Evolutionary conservation across 2,329 filamentous ascomycete species (phyloP).

Genomic region (Fusarium pilosicola): DNA sequence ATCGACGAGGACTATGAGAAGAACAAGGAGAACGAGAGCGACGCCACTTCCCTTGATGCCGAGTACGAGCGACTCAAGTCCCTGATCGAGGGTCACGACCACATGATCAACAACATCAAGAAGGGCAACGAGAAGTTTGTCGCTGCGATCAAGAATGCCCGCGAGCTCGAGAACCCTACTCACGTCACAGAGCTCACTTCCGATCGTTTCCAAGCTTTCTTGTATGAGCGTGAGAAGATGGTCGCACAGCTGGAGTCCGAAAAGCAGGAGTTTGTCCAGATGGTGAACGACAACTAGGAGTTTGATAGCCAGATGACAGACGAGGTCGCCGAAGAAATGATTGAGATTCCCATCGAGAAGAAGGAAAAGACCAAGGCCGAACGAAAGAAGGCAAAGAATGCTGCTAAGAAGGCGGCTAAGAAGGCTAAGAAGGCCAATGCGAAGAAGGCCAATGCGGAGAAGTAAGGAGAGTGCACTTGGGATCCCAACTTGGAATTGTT

Average conservation of each 20-base stretch:
- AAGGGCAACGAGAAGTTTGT: background rate
- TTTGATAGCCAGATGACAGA: background rate
- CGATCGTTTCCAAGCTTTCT: background rate
- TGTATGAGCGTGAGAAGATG: background rate
- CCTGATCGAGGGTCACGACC: background rate
- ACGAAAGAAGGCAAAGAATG: background rate
- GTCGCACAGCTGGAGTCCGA: background rate
- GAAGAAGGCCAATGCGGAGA: background rate
- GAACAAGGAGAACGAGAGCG: background rate
- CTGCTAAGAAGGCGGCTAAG: background rate
- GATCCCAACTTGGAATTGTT: accelerated
- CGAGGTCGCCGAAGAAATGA: background rate
- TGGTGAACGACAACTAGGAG: background rate
- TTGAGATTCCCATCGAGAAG: background rate
- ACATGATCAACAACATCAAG: background rate
- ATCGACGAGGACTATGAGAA: background rate
- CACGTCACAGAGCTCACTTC: background rate
- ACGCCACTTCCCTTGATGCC: background rate
- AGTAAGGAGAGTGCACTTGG: background rate
- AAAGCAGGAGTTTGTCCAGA: background rate
- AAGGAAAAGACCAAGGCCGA: background rate
- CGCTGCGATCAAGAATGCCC: background rate
- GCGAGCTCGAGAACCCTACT: background rate
- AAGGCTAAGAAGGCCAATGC: background rate
- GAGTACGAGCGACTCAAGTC: background rate